A percentile compares a stretch with the other conserved stretches of the same genome.
phyloP scores from a whole-genome alignment of 176 grass and related monocot species.

The Avena insularis region DNA sequence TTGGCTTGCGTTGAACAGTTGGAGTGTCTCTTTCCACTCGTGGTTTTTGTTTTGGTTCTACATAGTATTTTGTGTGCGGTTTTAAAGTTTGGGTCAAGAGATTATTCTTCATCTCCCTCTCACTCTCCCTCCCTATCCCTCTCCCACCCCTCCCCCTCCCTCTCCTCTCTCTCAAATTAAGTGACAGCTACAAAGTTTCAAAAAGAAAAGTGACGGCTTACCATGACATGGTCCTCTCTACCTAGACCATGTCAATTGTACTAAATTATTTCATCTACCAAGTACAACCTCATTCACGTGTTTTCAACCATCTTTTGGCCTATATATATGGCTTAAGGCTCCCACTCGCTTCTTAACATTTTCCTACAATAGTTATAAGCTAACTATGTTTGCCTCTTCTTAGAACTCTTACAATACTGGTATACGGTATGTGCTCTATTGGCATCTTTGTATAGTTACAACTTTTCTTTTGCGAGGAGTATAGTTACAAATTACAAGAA shows the following conservation, averaged over 20 bases:
- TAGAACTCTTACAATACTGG: background rate
- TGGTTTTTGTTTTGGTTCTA: too few species aligned
- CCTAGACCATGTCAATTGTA: background rate
- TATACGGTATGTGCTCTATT: background rate
- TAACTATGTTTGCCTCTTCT: background rate
- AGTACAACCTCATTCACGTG: background rate
- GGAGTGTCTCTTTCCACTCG: too few species aligned
- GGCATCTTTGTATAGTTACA: background rate
- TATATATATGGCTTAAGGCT: background rate
- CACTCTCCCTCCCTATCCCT: too few species aligned
- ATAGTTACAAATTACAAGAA: background rate
- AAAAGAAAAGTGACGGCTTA: background rate
- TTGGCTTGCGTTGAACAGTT: background rate
- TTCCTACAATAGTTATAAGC: background rate
- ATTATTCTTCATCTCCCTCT: background rate
- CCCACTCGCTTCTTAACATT: background rate
- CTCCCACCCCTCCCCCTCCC: too few species aligned
- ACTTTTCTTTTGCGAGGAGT: too few species aligned
- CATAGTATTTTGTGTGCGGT: background rate
- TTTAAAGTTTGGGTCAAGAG: slow-evolving; percentile 30
- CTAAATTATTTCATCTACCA: background rate
- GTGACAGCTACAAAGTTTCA: background rate
- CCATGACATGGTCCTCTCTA: background rate
- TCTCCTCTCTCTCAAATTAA: background rate
- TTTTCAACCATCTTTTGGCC: background rate